Evolutionary conservation across 2,329 filamentous ascomycete species (phyloP).

Genomic region (Nemania bipapillata): DNA sequence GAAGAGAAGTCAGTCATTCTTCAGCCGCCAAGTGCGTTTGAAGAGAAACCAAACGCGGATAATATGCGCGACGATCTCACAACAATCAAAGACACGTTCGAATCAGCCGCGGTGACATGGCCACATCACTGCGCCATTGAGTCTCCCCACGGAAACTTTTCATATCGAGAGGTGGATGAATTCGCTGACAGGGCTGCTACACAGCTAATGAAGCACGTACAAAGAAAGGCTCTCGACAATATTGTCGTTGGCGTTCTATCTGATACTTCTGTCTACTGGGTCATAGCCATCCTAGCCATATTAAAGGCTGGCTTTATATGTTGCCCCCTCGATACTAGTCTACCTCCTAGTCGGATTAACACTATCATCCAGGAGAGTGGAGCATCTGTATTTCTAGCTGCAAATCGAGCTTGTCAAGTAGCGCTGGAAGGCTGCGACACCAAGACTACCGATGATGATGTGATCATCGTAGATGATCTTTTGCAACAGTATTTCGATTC

Average conservation of each 20-base stretch:
- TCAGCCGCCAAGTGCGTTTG: not conserved
- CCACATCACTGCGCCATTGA: constrained; percentile 13
- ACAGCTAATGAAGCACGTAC: not conserved
- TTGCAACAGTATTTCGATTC: not conserved
- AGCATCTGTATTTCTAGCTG: constrained; percentile 10
- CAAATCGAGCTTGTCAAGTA: not conserved
- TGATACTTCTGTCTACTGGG: constrained; percentile 33
- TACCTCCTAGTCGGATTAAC: constrained; percentile 2
- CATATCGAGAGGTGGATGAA: constrained; percentile 2
- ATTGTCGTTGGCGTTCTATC: constrained; percentile 17
- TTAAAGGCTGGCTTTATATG: constrained; percentile 36
- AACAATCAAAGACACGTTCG: constrained; percentile 15
- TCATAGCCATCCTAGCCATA: constrained; percentile 29
- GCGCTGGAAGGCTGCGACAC: not conserved
- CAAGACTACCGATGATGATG: not conserved
- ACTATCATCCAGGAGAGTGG: constrained; percentile 4
- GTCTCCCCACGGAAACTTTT: not conserved
- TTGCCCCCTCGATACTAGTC: constrained; percentile 27
- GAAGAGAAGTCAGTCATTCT: constrained; percentile 5
- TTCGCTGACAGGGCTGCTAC: not conserved
- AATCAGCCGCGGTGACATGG: not conserved
- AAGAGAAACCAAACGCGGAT: not conserved
- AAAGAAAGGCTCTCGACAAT: not conserved
- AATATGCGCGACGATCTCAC: not conserved
- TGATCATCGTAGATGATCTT: constrained; percentile 16